Conservation (phyloP, 169 alveolate genomes). For the Eimeria sp. region DNA sequence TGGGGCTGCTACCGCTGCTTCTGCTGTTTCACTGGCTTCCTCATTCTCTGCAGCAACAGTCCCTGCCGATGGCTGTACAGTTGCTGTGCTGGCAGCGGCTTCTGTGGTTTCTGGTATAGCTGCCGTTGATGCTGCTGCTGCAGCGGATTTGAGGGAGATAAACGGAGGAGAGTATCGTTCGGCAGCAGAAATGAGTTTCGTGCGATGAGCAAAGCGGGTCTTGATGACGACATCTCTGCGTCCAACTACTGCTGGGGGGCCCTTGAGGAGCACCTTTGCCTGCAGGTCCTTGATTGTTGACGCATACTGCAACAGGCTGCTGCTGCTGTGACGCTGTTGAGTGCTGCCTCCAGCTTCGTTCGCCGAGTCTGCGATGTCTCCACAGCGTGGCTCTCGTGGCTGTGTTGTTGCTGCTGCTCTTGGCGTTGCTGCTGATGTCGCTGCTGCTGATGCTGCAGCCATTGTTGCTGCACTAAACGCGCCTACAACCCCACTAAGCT, state of each 20-base stretch:
- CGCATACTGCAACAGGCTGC: conserved; percentile 46
- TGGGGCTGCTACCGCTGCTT: not conserved
- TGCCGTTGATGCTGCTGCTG: not conserved
- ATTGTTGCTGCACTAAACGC: not conserved
- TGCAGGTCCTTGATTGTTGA: not conserved
- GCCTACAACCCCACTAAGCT: not conserved
- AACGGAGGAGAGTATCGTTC: not conserved
- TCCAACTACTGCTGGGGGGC: not conserved
- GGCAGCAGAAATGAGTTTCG: not conserved
- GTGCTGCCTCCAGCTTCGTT: not conserved
- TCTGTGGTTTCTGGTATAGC: not conserved
- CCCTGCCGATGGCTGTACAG: not conserved
- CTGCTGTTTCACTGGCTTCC: not conserved
- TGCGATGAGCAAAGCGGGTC: conserved; percentile 48
- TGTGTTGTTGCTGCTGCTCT: not conserved
- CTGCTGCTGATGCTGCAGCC: not conserved
- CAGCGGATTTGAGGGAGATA: not conserved
- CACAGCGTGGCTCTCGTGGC: not conserved
- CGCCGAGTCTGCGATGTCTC: not conserved
- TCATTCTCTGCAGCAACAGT: not conserved
- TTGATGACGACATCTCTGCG: conserved; percentile 39
- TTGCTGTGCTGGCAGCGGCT: not conserved
- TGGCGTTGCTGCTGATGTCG: not conserved
- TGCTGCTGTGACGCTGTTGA: not conserved
- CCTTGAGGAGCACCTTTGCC: not conserved